Evolutionary conservation across 345 rosid species (phyloP).

Genomic region (Populus davidiana): DNA sequence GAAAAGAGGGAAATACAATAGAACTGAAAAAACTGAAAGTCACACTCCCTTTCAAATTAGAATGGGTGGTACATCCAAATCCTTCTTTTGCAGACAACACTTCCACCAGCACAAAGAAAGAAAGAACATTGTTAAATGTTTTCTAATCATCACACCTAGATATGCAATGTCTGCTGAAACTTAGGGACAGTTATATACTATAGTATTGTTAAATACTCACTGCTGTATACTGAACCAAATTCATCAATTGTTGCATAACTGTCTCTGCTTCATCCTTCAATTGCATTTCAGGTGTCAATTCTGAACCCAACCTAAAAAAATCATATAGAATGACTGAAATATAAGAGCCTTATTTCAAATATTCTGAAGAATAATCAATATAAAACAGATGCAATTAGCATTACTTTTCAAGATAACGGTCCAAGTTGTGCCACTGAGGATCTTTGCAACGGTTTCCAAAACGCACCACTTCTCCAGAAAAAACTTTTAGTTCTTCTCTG

Average conservation of each 20-base stretch:
- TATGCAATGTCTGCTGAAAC: background rate
- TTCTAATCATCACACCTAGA: background rate
- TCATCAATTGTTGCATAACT: constrained; percentile 72
- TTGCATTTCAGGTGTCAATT: constrained; percentile 60
- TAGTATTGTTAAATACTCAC: constrained; percentile 42
- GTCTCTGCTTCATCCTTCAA: constrained; percentile 74
- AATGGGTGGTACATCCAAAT: background rate
- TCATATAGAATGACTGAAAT: constrained; percentile 24
- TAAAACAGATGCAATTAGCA: constrained; percentile 20
- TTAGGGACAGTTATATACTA: background rate
- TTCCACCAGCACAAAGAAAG: background rate
- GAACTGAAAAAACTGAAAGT: background rate
- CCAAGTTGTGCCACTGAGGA: constrained; percentile 97
- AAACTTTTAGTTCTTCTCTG: constrained; percentile 88
- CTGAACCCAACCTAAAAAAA: constrained; percentile 72
- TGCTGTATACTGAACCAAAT: constrained; percentile 80
- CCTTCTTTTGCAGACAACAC: background rate
- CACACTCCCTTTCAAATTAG: background rate
- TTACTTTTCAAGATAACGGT: constrained; percentile 92
- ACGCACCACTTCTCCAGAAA: constrained; percentile 93
- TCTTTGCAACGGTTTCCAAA: constrained; percentile 98
- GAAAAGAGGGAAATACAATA: background rate
- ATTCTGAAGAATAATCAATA: constrained; percentile 9
- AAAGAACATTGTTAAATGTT: background rate
- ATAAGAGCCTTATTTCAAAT: constrained; percentile 1